Evolutionary conservation across 1,284 basidiomycete genomes (phyloP), one percentile per base, ranked within the genome.

Genomic region (Caloboletus firmus): DNA sequence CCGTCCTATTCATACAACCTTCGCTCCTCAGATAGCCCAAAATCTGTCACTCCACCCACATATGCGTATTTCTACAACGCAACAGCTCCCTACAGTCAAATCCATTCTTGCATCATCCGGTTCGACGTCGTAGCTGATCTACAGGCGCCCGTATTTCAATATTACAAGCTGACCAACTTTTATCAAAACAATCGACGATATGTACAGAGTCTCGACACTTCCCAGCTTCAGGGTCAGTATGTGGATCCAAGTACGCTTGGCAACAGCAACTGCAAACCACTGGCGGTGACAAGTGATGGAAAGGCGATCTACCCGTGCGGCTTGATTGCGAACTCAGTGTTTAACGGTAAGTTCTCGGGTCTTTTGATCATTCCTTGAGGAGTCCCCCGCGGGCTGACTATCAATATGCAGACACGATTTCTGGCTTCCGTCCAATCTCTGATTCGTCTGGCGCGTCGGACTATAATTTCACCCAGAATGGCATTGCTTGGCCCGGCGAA

Each of bases 181-280:
- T 99, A 89, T 76, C 97, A 99, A 79, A 99, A 99, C 72, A 97
- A 99, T 72, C 87, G 97, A 45, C 85, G 97, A 66, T 99, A 99
- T 70, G 95, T 99, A 57, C 93, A 96, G 78, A 96, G 92, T 69
- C 76, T 94, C 51, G 84, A 95, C 68, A 79, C 87, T 8, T 79
- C 88, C 62, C 97, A 99, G 74, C 81, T 99, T 44, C 84, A 85
- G 64, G 96, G 95, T 53, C 78, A 92, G 51, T 74, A 72, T 46
- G 82, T 85, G 37, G 79, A 72, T 54, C 63, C 74, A 4, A 69
- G 59, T n/a, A 70, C 79, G 46, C 76, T 97, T 46, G 75, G 88
- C 56, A 75, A 78, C 45, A 85, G 91, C 20, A 87, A 95, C 64
- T 99, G 95, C 81, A 94, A 95, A 72, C 97, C 97, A 2, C 78